Percentiles rank a stretch among this genome's conserved stretches.
These are phyloP conservation scores for Cladosporium sp. DNA, from an alignment of 2,329 filamentous ascomycete genomes.

Conservation along the genomic window DNA sequence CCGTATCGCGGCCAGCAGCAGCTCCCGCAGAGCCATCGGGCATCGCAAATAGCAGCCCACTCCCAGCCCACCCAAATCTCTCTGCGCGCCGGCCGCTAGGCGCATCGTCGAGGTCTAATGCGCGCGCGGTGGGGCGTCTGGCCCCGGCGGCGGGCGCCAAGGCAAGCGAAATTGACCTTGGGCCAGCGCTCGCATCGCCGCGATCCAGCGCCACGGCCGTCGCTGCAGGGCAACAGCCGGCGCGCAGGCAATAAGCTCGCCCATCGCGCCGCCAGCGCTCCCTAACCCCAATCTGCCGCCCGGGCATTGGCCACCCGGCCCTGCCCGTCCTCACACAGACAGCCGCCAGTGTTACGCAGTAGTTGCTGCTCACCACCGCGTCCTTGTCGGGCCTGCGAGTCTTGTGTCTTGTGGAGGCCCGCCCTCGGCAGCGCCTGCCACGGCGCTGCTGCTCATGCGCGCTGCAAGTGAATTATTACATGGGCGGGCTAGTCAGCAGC, in stretches of 20 bases:
- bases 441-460: no score
- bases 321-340: constrained; percentile 4
- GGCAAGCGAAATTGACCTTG: constrained; percentile 7
- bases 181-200: neutral
- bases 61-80: constrained; percentile 11
- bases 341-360: neutral
- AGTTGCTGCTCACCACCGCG: no score
- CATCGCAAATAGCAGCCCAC: constrained; percentile 11
- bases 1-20: constrained; percentile 9
- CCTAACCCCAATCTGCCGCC: neutral
- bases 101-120: constrained; percentile 3
- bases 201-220: constrained; percentile 1
- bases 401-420: neutral
- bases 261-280: neutral
- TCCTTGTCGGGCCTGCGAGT: no score
- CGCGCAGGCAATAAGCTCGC: constrained; percentile 1
- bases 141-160: constrained; percentile 7
- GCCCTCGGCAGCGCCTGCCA: constrained; percentile 9
- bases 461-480: no score
- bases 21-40: neutral
- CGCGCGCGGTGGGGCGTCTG: neutral
- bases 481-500: no score
- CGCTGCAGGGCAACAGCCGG: constrained; percentile 11
- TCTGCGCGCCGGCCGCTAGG: constrained; percentile 7
- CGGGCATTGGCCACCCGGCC: constrained; percentile 2